Conservation (phyloP, 805 yeast species). For the Candida krabiensis region DNA sequence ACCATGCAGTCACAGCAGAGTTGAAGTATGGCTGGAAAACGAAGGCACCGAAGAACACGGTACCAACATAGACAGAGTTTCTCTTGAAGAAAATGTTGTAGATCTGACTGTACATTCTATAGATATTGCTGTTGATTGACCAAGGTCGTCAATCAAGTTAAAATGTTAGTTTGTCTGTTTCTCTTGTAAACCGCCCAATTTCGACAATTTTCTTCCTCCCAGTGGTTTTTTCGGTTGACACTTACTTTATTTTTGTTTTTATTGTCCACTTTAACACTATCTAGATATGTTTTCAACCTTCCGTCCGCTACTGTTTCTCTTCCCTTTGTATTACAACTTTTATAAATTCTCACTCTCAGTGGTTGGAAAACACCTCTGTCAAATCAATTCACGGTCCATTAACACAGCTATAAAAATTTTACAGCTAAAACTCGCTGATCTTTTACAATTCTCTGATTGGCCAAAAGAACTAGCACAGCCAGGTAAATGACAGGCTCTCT, state of each 20-base stretch:
- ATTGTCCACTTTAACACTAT: neutral
- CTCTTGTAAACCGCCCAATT: neutral
- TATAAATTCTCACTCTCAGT: neutral
- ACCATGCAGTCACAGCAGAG: conserved; percentile 64
- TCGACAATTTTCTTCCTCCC: neutral
- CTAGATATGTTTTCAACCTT: neutral
- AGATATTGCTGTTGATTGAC: no score
- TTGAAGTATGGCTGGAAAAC: conserved; percentile 81
- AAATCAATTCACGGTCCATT: neutral
- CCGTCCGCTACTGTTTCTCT: neutral
- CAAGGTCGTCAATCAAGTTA: neutral
- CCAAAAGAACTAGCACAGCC: neutral
- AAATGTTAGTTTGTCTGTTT: neutral
- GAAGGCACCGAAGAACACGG: conserved; percentile 82
- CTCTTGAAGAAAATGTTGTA: conserved; percentile 80
- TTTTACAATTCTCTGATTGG: neutral
- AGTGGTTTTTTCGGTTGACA: neutral
- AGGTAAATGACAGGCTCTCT: neutral
- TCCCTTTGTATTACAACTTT: neutral
- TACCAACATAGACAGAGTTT: conserved; percentile 84
- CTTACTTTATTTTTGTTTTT: neutral
- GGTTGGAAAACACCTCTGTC: neutral
- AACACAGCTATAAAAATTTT: no score
- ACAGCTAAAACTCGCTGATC: neutral
- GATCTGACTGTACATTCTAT: conserved; percentile 40